Percentiles rank a stretch among this genome's conserved stretches.
These are phyloP conservation scores for Cryphonectria japonica DNA, from an alignment of 2,329 filamentous ascomycete genomes.

Conservation along the genomic window DNA sequence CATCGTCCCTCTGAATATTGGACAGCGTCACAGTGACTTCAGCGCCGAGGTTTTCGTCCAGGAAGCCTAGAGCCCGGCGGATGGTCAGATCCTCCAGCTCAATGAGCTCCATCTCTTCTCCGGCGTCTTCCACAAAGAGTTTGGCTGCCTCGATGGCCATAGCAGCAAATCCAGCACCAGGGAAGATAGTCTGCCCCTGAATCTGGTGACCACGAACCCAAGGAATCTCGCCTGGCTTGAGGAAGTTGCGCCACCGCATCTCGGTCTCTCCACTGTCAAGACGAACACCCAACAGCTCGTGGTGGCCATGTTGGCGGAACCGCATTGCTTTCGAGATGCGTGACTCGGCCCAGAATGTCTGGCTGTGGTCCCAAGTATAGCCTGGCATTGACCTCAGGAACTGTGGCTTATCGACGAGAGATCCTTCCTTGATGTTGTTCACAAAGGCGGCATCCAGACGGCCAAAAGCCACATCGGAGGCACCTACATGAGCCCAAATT, in stretches of 20 bases:
- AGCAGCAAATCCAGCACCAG: conserved; percentile 35
- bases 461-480: neutral
- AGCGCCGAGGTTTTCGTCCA: neutral
- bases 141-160: conserved; percentile 36
- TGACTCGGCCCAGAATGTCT: conserved; percentile 44
- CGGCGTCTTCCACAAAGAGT: neutral
- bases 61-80: neutral
- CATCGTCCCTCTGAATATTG: neutral
- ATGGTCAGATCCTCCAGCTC: conserved; percentile 1
- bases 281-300: conserved; percentile 27
- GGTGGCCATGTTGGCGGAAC: conserved; percentile 11
- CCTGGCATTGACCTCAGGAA: conserved; percentile 37
- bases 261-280: conserved; percentile 35
- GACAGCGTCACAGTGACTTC: neutral
- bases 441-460: conserved; percentile 1
- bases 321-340: conserved; percentile 36
- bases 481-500: conserved; percentile 25
- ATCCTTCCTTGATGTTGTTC: no score
- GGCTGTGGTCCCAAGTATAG: conserved; percentile 54
- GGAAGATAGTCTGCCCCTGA: conserved; percentile 43
- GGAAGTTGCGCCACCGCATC: conserved; percentile 34
- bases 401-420: no score
- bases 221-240: conserved; percentile 34
- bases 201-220: conserved; percentile 47
- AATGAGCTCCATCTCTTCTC: neutral